Conservation (phyloP, 805 yeast species). For the Torulaspora microellipsoides region DNA sequence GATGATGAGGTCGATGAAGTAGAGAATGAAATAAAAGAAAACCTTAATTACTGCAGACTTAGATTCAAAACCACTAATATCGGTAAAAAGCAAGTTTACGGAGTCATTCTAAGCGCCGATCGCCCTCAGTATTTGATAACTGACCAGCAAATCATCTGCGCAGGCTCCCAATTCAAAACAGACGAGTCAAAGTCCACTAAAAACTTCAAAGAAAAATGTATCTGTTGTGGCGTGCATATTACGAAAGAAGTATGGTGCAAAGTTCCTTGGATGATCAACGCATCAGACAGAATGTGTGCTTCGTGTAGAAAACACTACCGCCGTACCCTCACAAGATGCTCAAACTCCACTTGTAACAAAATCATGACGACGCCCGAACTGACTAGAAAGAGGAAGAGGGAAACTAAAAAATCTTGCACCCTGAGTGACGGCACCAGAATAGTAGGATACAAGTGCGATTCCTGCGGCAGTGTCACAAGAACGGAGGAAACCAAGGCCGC, state of each 20-base stretch:
- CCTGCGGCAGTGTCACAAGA: not conserved
- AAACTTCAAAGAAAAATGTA: not conserved
- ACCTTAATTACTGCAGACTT: too few relatives aligned
- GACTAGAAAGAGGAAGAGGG: constrained; percentile 1
- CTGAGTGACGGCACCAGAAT: not conserved
- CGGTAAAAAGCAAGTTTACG: not conserved
- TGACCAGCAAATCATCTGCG: not conserved
- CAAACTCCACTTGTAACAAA: too few relatives aligned
- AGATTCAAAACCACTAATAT: not conserved
- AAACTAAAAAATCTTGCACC: not conserved
- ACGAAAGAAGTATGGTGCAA: not conserved
- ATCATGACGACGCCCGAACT: too few relatives aligned
- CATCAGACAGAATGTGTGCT: constrained; percentile 1
- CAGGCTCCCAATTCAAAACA: not conserved
- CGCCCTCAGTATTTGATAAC: not conserved
- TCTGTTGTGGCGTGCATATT: not conserved
- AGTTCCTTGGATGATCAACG: not conserved
- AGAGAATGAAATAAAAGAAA: too few relatives aligned
- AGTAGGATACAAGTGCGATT: constrained; percentile 2
- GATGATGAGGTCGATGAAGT: too few relatives aligned
- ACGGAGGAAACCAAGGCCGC: not conserved
- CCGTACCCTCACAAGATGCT: constrained; percentile 1
- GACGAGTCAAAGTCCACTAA: not conserved
- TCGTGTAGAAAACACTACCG: not conserved
- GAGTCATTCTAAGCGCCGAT: not conserved